Evolutionary conservation across 2,329 filamentous ascomycete genomes (phyloP), one percentile per base, ranked within the genome.

Genomic region (Arthrobotrys sphaeroides): DNA sequence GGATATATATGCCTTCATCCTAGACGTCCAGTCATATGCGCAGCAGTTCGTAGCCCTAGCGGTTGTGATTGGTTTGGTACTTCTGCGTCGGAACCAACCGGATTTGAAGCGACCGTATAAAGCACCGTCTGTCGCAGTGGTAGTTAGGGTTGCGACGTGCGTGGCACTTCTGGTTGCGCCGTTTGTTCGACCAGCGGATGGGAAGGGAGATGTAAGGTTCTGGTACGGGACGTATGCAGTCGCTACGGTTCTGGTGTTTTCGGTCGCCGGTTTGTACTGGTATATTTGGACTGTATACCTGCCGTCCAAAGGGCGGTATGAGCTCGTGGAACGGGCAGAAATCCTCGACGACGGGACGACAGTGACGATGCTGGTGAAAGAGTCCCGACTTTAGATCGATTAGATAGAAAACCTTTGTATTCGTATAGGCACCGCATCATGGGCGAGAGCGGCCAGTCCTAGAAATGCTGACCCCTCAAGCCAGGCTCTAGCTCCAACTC

Each of bases 1-100:
- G 2, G 87, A 90, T 51, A 88, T 90, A 0, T 93, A 92, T 81
- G 89, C 88, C 7, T 91, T 93, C 78, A 91, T 92, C 26, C 83
- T 91, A 0, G 89, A 92, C 51, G 88, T 92, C 0, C 90, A 92
- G 24, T 75, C 72, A 0, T 75, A 75, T 31, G 72, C 72, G 6
- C 64, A 69, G 36, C 72, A 75, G 26, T 75, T 75, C 22, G 38
- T 53, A 26, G 72, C 72, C 5, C 47, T 69, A 9, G 72, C 64
- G 9, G 64, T 75, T 12, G 72, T 68, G 6, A 53, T 75, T 10
- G 87, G 89, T 0, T 88, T 89, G 0, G 89, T 91, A 78, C 86
- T 90, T 24, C 87, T 88, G 0, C 82, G 0, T 82, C 85, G 1
- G 84, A 86, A 18, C 83, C 83, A 64, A 82, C 82, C 72, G n/a